A percentile compares a stretch with the other conserved stretches of the same genome.
phyloP scores from a whole-genome alignment of 768 basidiomycete genomes.

The Rhizopogon vulgaris region DNA sequence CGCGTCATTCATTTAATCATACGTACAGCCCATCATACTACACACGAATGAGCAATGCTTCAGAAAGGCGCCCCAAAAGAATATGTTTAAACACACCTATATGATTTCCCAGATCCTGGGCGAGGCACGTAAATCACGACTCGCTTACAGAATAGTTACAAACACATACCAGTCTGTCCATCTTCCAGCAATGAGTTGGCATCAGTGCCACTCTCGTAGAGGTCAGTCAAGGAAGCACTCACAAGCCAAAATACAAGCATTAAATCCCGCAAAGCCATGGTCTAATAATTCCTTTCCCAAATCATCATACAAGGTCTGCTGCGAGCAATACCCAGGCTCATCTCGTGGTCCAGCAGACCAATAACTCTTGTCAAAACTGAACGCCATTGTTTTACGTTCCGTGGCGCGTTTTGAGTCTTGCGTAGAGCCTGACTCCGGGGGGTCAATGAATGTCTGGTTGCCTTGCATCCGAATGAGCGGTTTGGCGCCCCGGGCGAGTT shows the following conservation, averaged over 20 bases:
- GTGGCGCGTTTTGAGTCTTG: slow-evolving; percentile 76
- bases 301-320: slow-evolving; percentile 92
- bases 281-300: slow-evolving; percentile 91
- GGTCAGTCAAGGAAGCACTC: slow-evolving; percentile 35
- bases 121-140: slow-evolving; percentile 3
- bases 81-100: slow-evolving; percentile 52
- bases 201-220: neutral
- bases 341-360: slow-evolving; percentile 92
- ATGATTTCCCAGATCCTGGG: slow-evolving; percentile 85
- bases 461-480: slow-evolving; percentile 92
- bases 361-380: slow-evolving; percentile 97
- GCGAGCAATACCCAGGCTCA: slow-evolving; percentile 87
- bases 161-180: slow-evolving; percentile 78
- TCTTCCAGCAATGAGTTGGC: slow-evolving; percentile 24
- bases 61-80: neutral
- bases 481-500: slow-evolving; percentile 90
- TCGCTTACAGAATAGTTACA: neutral
- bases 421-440: slow-evolving; percentile 69
- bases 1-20: slow-evolving; percentile 2
- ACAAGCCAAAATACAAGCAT: slow-evolving; percentile 99
- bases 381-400: slow-evolving; percentile 84
- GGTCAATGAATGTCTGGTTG: slow-evolving; percentile 88
- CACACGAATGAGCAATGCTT: neutral
- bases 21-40: slow-evolving; percentile 96
- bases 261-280: slow-evolving; percentile 94